phyloP scores from a whole-genome alignment of 2,329 filamentous ascomycete species.

The Fusarium sp. region DNA sequence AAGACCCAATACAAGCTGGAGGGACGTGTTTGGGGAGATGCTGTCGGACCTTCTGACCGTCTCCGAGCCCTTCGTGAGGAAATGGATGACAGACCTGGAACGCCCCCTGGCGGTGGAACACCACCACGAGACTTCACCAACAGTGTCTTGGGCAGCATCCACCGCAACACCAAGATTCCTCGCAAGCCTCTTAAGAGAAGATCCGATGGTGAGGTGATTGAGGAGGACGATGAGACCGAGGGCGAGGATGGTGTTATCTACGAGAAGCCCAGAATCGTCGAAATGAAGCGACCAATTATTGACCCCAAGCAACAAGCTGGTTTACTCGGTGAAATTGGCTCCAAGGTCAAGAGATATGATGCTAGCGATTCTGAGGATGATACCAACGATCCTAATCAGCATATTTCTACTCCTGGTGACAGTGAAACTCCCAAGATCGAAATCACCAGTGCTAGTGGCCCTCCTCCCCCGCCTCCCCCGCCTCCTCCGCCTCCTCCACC shows the following conservation, averaged over 20 bases:
- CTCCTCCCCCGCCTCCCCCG: slow-evolving; percentile 16
- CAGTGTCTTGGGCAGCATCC: slow-evolving; percentile 80
- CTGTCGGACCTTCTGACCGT: slow-evolving; percentile 88
- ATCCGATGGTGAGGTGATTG: slow-evolving; percentile 59
- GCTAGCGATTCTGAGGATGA: slow-evolving; percentile 80
- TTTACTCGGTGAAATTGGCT: slow-evolving; percentile 77
- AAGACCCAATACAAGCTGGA: slow-evolving; percentile 99
- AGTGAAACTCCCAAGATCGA: slow-evolving; percentile 70
- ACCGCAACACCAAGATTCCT: slow-evolving; percentile 69
- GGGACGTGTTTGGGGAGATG: slow-evolving; percentile 88
- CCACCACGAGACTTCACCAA: slow-evolving; percentile 75
- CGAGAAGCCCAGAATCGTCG: slow-evolving; percentile 83
- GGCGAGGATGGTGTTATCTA: slow-evolving; percentile 68
- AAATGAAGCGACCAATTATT: slow-evolving; percentile 79
- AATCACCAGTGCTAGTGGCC: slow-evolving; percentile 63
- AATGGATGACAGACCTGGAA: slow-evolving; percentile 79
- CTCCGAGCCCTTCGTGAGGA: slow-evolving; percentile 91
- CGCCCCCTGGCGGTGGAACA: slow-evolving; percentile 63
- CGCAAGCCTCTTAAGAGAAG: slow-evolving; percentile 65
- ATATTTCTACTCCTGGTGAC: slow-evolving; percentile 76
- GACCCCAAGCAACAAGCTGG: slow-evolving; percentile 75
- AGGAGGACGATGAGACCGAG: slow-evolving; percentile 66
- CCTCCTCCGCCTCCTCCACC: slow-evolving; percentile 53
- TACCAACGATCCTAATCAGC: slow-evolving; percentile 80
- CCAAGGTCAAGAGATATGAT: slow-evolving; percentile 80